Conservation (phyloP, 768 basidiomycete species). For the Pleurotus eryngii region DNA sequence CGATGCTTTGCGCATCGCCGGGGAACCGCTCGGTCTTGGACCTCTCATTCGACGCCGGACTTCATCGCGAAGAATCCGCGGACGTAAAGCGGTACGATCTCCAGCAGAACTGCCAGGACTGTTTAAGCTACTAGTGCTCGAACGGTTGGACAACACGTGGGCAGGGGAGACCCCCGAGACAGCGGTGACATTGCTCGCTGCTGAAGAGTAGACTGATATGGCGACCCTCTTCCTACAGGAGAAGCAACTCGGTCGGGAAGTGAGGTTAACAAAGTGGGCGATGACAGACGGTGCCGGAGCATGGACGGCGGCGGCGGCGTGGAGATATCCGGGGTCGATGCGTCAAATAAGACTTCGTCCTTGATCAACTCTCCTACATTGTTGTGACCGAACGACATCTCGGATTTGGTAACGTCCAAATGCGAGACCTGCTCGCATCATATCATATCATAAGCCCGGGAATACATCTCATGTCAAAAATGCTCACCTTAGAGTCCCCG, state of each 20-base stretch:
- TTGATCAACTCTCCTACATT: neutral
- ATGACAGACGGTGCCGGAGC: neutral
- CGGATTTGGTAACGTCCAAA: neutral
- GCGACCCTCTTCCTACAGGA: conserved; percentile 6
- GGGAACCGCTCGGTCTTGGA: neutral
- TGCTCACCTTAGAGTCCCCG: neutral
- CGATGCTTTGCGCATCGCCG: neutral
- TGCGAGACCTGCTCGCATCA: neutral
- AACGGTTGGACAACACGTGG: neutral
- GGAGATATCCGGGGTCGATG: conserved; percentile 1
- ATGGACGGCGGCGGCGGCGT: conserved; percentile 1
- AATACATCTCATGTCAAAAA: neutral
- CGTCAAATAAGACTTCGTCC: neutral
- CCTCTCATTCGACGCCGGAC: conserved; percentile 46
- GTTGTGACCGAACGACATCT: neutral
- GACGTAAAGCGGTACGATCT: conserved; percentile 9
- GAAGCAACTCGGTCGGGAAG: conserved; percentile 9
- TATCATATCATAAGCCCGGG: too few species aligned
- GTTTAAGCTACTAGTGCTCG: neutral
- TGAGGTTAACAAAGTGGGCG: neutral
- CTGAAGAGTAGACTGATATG: conserved; percentile 5
- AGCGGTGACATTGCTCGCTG: conserved; percentile 3
- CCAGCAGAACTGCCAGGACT: conserved; percentile 17
- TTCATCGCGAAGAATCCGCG: conserved; percentile 52
- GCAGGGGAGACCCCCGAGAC: conserved; percentile 15